Evolutionary conservation across 768 basidiomycete species (phyloP).

Genomic region (Lepiota venenata): DNA sequence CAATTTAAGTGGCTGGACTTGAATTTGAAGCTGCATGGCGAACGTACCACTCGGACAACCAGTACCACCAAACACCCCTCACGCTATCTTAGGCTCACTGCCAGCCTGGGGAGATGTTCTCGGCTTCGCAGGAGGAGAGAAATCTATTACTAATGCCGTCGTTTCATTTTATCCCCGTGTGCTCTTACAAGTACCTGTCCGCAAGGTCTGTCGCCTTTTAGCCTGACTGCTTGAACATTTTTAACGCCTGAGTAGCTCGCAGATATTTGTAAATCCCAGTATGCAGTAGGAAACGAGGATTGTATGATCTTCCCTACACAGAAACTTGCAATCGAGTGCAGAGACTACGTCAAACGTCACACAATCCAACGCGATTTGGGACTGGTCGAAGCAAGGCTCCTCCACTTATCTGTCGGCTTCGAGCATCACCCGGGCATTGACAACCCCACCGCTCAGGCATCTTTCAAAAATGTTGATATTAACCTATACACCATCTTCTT

Average conservation of each 20-base stretch:
- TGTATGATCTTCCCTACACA: slow-evolving; percentile 81
- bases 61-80: slow-evolving; percentile 71
- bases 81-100: slow-evolving; percentile 93
- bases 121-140: slow-evolving; percentile 89
- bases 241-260: too few species aligned
- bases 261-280: slow-evolving; percentile 70
- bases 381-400: slow-evolving; percentile 48
- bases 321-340: slow-evolving; percentile 69
- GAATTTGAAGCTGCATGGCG: too few species aligned
- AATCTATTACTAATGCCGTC: slow-evolving; percentile 76
- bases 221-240: too few species aligned
- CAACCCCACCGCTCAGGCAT: too few species aligned
- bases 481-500: slow-evolving; percentile 86
- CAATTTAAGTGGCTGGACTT: too few species aligned
- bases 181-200: slow-evolving; percentile 91
- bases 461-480: slow-evolving; percentile 23
- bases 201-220: too few species aligned
- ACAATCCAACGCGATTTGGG: slow-evolving; percentile 35
- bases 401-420: slow-evolving; percentile 59
- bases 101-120: slow-evolving; percentile 92
- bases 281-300: slow-evolving; percentile 64
- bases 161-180: slow-evolving; percentile 92
- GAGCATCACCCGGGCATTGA: too few species aligned
- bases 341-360: slow-evolving; percentile 62
- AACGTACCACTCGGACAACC: too few species aligned